Evolutionary conservation across 2,329 filamentous ascomycete species (phyloP).

Genomic region (Aureobasidium sp.): DNA sequence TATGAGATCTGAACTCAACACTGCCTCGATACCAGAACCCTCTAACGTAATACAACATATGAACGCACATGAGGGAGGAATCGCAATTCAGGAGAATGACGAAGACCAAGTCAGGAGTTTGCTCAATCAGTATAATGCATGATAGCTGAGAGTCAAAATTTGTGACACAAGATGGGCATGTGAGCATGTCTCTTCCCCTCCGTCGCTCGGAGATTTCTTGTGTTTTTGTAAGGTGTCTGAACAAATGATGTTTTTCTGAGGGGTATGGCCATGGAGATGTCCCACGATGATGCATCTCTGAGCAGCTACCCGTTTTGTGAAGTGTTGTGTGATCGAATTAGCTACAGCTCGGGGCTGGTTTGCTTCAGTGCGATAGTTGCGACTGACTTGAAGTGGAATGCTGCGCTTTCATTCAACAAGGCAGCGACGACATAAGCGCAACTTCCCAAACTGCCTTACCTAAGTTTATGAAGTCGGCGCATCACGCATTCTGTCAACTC

Average conservation of each 20-base stretch:
- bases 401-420: not conserved
- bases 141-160: not conserved
- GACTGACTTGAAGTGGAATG: not conserved
- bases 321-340: no score
- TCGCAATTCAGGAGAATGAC: not conserved
- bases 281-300: no score
- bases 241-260: no score
- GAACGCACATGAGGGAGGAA: not conserved
- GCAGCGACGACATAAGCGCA: not conserved
- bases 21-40: not conserved
- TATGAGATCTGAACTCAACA: conserved; percentile 1
- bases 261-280: no score
- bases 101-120: not conserved
- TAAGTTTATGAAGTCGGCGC: no score
- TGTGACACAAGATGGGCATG: not conserved
- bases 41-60: not conserved
- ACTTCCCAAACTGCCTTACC: not conserved
- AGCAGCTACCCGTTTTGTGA: no score
- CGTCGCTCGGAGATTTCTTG: no score
- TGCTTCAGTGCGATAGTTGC: no score
- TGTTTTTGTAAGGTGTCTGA: no score
- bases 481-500: not conserved
- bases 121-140: not conserved
- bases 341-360: no score
- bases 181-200: no score